Evolutionary conservation across 495 filamentous ascomycete genomes (phyloP), one percentile per base, ranked within the genome.

Genomic region (Penicillium antarcticum): DNA sequence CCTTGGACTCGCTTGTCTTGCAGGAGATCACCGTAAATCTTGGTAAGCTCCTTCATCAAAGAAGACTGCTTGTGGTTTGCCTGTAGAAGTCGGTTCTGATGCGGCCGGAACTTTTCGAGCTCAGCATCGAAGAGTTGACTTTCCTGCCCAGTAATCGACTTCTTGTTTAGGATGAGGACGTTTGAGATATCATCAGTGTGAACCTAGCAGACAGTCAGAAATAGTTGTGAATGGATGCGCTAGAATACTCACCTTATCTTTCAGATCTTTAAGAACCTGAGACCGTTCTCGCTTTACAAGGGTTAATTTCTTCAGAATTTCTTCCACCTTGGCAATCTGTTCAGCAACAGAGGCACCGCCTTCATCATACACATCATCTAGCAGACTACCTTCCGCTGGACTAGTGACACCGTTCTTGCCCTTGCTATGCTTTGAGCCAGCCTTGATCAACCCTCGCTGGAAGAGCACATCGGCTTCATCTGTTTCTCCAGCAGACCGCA

Each of bases 121-220:
- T 98, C 92, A 4, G 87, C 82, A 56, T 95, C 87, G 68, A 98
- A 98, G 11, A 97, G 81, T 60, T 92, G 87, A 24, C 75, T 86
- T 63, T 97, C 94, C 61, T 90, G 91, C 21, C 73, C 73, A 29
- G 89, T 76, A 54, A 97, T 89, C 2, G 90, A 84, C 62, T 97
- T 97, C 62, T 97, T 96, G 76, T 98, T 98, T 33, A 98, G 76
- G 41, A 98, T 97, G 56, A 97, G 72, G 19, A 97, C 91, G 61
- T 95, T 92, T 11, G 92, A 96, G 55, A 97, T 97, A 61, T 98
- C 95, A 59, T 98, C 95, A 60, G 85, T 87, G 70, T 94, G 94
- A 41, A 92, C 86, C 92, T 98, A 50, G 31, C 14, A 21, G 39
- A 61, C 37, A 60, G 45, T 40, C 8, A 44, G 37, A 23, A 2